A percentile compares a stretch with the other conserved stretches of the same genome.
These are phyloP conservation scores for Pseudogymnoascus sp. DNA, from an alignment of 2,329 filamentous ascomycete species.

Conservation along the genomic window DNA sequence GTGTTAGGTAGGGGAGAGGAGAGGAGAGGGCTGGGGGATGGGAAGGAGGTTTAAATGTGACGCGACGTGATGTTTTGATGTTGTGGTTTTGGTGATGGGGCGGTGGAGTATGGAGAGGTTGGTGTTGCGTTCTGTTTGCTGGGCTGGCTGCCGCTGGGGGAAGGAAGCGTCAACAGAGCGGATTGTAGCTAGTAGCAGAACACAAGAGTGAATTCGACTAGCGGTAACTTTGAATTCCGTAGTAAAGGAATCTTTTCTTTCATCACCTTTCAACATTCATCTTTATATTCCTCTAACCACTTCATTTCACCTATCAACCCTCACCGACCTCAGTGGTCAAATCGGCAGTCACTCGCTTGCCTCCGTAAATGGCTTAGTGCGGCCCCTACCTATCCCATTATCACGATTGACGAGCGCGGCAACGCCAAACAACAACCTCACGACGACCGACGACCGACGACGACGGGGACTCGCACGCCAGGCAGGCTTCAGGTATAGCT, in stretches of 20 bases:
- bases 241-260: background rate
- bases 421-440: background rate
- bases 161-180: slow-evolving; percentile 3
- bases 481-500: slow-evolving; percentile 5
- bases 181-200: background rate
- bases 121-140: slow-evolving; percentile 8
- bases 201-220: background rate
- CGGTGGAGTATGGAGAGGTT: background rate
- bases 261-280: background rate
- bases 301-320: background rate
- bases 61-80: slow-evolving; percentile 8
- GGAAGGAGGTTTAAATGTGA: background rate
- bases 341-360: background rate
- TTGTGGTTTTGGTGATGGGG: slow-evolving; percentile 6
- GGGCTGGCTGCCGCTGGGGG: background rate
- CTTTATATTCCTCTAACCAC: background rate
- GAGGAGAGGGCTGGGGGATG: background rate
- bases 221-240: background rate
- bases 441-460: background rate
- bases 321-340: slow-evolving; percentile 8
- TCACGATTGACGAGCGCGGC: slow-evolving; percentile 8
- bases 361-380: slow-evolving; percentile 6
- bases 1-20: background rate
- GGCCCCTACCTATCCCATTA: slow-evolving; percentile 8
- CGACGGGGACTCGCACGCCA: slow-evolving; percentile 2